Percentiles rank a stretch among this genome's conserved stretches.
phyloP scores from a whole-genome alignment of 2,329 filamentous ascomycete species.

The Fusarium sp. region DNA sequence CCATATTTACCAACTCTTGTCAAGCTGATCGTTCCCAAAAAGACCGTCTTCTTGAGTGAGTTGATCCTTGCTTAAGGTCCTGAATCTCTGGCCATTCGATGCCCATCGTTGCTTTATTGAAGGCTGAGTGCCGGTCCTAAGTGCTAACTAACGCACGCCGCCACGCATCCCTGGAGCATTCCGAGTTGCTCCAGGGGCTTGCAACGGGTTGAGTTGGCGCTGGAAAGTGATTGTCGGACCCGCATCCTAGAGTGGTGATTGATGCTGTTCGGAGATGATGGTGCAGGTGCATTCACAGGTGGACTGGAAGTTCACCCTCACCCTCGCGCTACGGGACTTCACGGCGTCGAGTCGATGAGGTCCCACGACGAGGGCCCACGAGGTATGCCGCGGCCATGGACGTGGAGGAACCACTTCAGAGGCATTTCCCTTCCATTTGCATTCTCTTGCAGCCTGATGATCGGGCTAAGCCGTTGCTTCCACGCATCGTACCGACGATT shows the following conservation, averaged over 20 bases:
- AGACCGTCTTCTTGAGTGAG: background rate
- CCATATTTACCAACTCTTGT: background rate
- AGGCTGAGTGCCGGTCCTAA: conserved; percentile 18
- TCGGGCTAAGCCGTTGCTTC: background rate
- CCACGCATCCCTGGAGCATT: conserved; percentile 35
- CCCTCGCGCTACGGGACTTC: conserved; percentile 25
- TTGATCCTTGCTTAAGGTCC: background rate
- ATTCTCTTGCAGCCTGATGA: conserved; percentile 23
- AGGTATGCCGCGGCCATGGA: conserved; percentile 31
- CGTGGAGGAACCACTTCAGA: conserved; percentile 23
- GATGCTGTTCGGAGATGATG: conserved; percentile 43
- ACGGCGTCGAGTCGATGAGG: conserved; percentile 29
- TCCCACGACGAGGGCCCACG: conserved; percentile 33
- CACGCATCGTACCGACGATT: conserved; percentile 5
- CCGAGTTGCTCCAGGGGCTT: conserved; percentile 21
- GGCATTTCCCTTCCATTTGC: conserved; percentile 25
- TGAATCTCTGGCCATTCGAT: conserved; percentile 18
- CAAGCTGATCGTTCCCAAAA: background rate
- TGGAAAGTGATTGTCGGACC: conserved; percentile 18
- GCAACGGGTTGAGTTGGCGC: conserved; percentile 13
- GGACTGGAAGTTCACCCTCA: conserved; percentile 21
- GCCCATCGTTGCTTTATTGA: conserved; percentile 27
- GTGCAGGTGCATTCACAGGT: conserved; percentile 1
- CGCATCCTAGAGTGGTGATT: conserved; percentile 31
- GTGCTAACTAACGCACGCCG: conserved; percentile 11